Conservation (phyloP, 108 stramenopile species). For the Cyclotella kingstonii region DNA sequence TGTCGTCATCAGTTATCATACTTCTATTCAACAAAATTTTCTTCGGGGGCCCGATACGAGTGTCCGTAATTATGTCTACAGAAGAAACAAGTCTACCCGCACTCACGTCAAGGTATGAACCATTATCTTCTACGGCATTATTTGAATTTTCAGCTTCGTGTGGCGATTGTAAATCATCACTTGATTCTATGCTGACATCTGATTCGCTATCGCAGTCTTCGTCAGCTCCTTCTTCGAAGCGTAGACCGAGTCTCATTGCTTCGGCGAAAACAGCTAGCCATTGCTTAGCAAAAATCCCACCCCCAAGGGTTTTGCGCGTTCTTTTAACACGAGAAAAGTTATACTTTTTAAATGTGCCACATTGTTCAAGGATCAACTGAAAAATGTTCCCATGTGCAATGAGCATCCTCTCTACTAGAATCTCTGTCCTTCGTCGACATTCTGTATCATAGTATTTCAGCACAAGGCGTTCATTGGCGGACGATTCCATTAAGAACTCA, state of each 20-base stretch:
- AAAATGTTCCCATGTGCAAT: slow-evolving; percentile 81
- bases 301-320: slow-evolving; percentile 75
- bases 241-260: slow-evolving; percentile 63
- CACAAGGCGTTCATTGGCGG: slow-evolving; percentile 46
- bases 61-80: too few species aligned
- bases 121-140: too few species aligned
- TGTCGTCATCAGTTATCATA: slow-evolving; percentile 8
- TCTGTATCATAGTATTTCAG: slow-evolving; percentile 61
- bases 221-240: slow-evolving; percentile 39
- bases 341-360: slow-evolving; percentile 62
- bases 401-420: slow-evolving; percentile 73
- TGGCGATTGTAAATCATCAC: slow-evolving; percentile 8
- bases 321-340: slow-evolving; percentile 79
- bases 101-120: too few species aligned
- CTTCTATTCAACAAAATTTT: slow-evolving; percentile 44
- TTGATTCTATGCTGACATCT: slow-evolving; percentile 21
- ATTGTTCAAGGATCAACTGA: slow-evolving; percentile 73
- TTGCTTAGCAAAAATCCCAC: slow-evolving; percentile 78
- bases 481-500: too few species aligned
- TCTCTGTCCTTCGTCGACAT: slow-evolving; percentile 46
- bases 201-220: slow-evolving; percentile 37
- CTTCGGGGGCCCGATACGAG: slow-evolving; percentile 27
- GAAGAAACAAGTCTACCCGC: too few species aligned
- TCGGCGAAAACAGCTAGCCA: slow-evolving; percentile 82
- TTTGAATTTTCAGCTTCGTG: neutral